Evolutionary conservation across 257 asterid genomes (phyloP).

Genomic region (Fraxinus pennsylvanica): DNA sequence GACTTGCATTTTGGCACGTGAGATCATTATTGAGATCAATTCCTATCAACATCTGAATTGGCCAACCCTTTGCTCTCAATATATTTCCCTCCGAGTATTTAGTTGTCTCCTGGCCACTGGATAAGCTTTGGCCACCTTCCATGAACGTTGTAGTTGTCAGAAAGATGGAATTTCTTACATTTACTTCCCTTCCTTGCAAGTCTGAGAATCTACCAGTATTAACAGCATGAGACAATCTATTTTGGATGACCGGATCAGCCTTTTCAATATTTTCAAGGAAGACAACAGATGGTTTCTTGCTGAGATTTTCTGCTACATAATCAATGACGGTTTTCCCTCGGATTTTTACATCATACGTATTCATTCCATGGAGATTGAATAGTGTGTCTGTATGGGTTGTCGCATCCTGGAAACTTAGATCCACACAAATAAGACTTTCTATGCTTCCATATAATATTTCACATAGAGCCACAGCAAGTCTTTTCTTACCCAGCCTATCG

Average conservation of each 20-base stretch:
- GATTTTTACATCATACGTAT: constrained; percentile 39
- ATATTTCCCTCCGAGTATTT: constrained; percentile 55
- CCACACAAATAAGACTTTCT: constrained; percentile 55
- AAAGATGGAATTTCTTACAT: constrained; percentile 54
- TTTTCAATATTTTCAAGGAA: constrained; percentile 71
- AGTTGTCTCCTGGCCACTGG: constrained; percentile 4
- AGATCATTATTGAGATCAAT: constrained; percentile 64
- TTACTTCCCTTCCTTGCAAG: constrained; percentile 65
- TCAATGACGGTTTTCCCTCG: constrained; percentile 69
- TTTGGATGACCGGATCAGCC: constrained; percentile 73
- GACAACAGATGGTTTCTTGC: constrained; percentile 62
- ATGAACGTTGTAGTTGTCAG: constrained; percentile 43
- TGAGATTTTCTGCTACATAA: constrained; percentile 64
- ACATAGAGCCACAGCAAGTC: constrained; percentile 55
- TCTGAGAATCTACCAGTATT: constrained; percentile 61
- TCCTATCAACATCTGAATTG: constrained; percentile 58
- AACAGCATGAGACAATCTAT: constrained; percentile 56
- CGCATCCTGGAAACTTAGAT: constrained; percentile 52
- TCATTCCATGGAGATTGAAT: constrained; percentile 33
- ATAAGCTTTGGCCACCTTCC: constrained; percentile 19
- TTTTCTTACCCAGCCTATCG: constrained; percentile 66
- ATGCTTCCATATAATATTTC: constrained; percentile 58
- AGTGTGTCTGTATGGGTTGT: constrained; percentile 26
- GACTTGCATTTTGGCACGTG: constrained; percentile 1
- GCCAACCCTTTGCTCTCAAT: constrained; percentile 34